A percentile compares a stretch with the other conserved stretches of the same genome.
Conservation (phyloP, 257 asterid genomes). For the Vinca minor region DNA sequence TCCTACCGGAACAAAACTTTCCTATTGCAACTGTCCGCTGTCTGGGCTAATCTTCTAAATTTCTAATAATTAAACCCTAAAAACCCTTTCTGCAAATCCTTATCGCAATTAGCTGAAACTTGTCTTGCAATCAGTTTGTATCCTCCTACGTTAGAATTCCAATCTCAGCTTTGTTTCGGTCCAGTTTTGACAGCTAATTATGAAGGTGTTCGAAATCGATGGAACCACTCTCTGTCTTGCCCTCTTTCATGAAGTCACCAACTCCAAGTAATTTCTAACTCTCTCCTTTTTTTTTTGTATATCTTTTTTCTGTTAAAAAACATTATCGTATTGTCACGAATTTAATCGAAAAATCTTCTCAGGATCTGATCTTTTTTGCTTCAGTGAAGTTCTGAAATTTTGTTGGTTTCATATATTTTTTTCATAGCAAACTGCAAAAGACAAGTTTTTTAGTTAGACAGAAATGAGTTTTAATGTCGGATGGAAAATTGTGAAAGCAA, state of each 20-base stretch:
- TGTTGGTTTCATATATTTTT: not conserved
- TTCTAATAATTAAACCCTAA: too few relatives aligned
- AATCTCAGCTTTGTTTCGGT: too few relatives aligned
- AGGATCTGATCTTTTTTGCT: not conserved
- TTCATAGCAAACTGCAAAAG: not conserved
- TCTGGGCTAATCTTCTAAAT: too few relatives aligned
- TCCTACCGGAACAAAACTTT: too few relatives aligned
- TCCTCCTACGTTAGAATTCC: too few relatives aligned
- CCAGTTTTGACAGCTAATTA: conserved; percentile 17
- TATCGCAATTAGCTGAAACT: not conserved
- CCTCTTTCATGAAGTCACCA: conserved; percentile 72
- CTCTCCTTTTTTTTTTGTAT: too few relatives aligned
- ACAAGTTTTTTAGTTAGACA: not conserved
- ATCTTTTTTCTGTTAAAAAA: too few relatives aligned
- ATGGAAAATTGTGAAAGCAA: not conserved
- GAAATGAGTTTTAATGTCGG: not conserved
- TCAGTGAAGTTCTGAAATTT: not conserved
- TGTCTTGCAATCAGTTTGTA: not conserved
- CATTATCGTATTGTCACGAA: not conserved
- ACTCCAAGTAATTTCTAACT: conserved; percentile 59
- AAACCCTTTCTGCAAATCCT: not conserved
- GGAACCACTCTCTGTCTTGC: conserved; percentile 59
- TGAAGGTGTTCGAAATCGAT: conserved; percentile 64
- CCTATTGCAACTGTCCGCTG: too few relatives aligned
- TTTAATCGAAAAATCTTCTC: not conserved